Evolutionary conservation across 345 rosid species (phyloP).

Genomic region (Boechera stricta): DNA sequence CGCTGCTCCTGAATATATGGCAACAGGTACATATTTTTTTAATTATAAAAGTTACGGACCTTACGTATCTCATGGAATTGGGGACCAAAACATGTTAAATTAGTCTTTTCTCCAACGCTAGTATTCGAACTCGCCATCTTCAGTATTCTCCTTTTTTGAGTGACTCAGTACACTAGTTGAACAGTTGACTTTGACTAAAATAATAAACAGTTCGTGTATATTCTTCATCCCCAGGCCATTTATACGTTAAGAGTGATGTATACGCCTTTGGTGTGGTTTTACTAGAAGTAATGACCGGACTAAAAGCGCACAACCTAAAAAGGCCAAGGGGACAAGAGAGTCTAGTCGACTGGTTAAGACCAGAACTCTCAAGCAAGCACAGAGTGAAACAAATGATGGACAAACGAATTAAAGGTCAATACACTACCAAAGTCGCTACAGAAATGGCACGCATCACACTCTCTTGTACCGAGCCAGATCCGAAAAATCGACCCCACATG

Average conservation of each 20-base stretch:
- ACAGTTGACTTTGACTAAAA: neutral
- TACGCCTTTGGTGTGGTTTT: slow-evolving; percentile 81
- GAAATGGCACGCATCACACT: slow-evolving; percentile 54
- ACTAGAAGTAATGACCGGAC: slow-evolving; percentile 74
- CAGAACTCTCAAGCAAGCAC: slow-evolving; percentile 50
- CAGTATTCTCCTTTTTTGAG: neutral
- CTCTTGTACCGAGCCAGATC: slow-evolving; percentile 60
- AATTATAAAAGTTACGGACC: neutral
- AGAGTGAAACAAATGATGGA: slow-evolving; percentile 67
- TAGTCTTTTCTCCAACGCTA: neutral
- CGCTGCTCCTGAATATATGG: slow-evolving; percentile 73
- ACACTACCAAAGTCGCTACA: slow-evolving; percentile 53
- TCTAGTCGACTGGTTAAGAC: slow-evolving; percentile 64
- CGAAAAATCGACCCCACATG: slow-evolving; percentile 72
- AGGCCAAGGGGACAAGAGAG: slow-evolving; percentile 55
- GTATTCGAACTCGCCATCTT: neutral
- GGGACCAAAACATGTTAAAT: neutral
- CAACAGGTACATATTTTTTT: slow-evolving; percentile 54
- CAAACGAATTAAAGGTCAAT: slow-evolving; percentile 55
- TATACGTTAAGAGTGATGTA: slow-evolving; percentile 80
- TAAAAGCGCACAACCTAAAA: slow-evolving; percentile 53
- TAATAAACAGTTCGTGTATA: neutral
- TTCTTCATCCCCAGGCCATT: slow-evolving; percentile 58
- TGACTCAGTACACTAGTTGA: neutral
- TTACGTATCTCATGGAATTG: neutral